phyloP scores from a whole-genome alignment of 2,329 filamentous ascomycete species.

The Aaosphaeria pasadenensis region DNA sequence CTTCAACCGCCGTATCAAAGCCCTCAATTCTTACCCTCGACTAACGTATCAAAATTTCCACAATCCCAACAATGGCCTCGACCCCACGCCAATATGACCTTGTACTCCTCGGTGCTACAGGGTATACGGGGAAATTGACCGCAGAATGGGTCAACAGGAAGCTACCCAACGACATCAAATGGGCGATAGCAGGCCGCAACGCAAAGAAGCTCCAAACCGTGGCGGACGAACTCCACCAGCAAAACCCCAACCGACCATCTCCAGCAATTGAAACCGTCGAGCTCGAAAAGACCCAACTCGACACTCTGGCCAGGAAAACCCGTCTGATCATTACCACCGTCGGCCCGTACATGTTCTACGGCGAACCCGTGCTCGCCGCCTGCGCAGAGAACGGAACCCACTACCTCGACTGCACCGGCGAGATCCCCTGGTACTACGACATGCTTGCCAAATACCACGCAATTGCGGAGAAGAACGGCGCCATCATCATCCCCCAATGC shows the following conservation, averaged over 20 bases:
- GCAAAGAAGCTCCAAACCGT: constrained; percentile 68
- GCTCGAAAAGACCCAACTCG: constrained; percentile 50
- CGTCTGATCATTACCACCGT: constrained; percentile 60
- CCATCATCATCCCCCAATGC: constrained; percentile 59
- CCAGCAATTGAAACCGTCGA: constrained; percentile 51
- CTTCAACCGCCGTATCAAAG: no score
- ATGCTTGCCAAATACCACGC: constrained; percentile 62
- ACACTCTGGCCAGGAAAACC: constrained; percentile 53
- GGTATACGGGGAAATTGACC: constrained; percentile 78
- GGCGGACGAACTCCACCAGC: constrained; percentile 61
- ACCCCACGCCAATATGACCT: constrained; percentile 58
- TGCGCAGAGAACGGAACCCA: constrained; percentile 65
- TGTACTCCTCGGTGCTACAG: constrained; percentile 66
- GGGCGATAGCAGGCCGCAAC: constrained; percentile 87
- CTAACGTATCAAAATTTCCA: not conserved
- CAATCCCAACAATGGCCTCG: not conserved
- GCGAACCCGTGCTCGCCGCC: constrained; percentile 62
- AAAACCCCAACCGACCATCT: constrained; percentile 66
- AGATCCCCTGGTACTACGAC: constrained; percentile 61
- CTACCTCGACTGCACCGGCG: constrained; percentile 65
- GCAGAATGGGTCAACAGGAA: constrained; percentile 71
- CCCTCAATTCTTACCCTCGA: no score
- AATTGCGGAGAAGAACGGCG: constrained; percentile 56
- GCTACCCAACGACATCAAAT: constrained; percentile 74
- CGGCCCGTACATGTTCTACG: constrained; percentile 63